Conservation (phyloP, 2,329 filamentous ascomycete genomes). For the Penicillium occitanis region DNA sequence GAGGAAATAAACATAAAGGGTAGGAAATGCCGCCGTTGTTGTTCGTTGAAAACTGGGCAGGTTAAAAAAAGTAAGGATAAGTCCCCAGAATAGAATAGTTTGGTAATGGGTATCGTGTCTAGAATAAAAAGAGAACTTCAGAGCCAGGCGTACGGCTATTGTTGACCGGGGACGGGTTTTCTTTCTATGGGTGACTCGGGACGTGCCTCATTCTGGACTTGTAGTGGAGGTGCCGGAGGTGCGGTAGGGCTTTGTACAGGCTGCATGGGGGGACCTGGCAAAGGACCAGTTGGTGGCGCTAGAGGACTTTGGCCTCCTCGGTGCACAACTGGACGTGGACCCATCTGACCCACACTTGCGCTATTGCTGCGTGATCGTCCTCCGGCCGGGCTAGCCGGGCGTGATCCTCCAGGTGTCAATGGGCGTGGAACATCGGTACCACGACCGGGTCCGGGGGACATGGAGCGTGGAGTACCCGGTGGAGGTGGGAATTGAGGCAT, state of each 20-base stretch:
- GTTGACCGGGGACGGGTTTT: constrained; percentile 60
- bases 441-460: constrained; percentile 29
- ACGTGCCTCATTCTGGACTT: constrained; percentile 28
- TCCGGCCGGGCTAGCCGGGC: constrained; percentile 40
- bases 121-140: constrained; percentile 9
- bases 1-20: background rate
- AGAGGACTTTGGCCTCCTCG: constrained; percentile 30
- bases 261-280: constrained; percentile 20
- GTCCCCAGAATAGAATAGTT: background rate
- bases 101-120: constrained; percentile 14
- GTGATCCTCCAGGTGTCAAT: constrained; percentile 35
- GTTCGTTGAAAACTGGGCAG: background rate
- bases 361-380: constrained; percentile 36
- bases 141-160: constrained; percentile 12
- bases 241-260: constrained; percentile 13
- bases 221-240: constrained; percentile 50
- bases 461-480: constrained; percentile 31
- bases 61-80: background rate
- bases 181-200: constrained; percentile 50
- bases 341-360: constrained; percentile 44
- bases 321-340: constrained; percentile 22
- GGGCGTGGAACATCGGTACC: constrained; percentile 15
- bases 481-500: constrained; percentile 32
- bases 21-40: background rate
- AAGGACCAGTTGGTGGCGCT: constrained; percentile 24